Evolutionary conservation across 495 filamentous ascomycete genomes (phyloP).

Genomic region (Hypoxylon rickii): DNA sequence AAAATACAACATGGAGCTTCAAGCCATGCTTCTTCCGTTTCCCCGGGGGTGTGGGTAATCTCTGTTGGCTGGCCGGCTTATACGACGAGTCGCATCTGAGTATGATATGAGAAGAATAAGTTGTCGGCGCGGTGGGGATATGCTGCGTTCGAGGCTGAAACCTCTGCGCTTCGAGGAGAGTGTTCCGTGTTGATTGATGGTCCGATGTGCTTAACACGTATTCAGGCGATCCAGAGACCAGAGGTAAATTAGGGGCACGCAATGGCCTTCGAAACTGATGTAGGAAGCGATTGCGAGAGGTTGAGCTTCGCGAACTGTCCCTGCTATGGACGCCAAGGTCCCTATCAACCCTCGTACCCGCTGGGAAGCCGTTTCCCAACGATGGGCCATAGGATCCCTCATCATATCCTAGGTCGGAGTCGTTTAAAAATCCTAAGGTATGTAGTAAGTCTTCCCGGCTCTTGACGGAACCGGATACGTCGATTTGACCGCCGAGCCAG

Average conservation of each 20-base stretch:
- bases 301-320: constrained; percentile 26
- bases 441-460: constrained; percentile 53
- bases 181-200: not conserved
- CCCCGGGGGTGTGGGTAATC: not conserved
- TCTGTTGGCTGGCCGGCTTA: not conserved
- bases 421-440: constrained; percentile 44
- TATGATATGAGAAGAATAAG: constrained; percentile 55
- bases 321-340: constrained; percentile 3
- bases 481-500: constrained; percentile 61
- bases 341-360: not conserved
- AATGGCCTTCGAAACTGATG: constrained; percentile 6
- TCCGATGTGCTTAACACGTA: not conserved
- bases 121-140: constrained; percentile 47
- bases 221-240: not conserved
- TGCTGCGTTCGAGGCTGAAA: not conserved
- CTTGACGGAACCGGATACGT: constrained; percentile 58
- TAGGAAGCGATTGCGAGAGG: constrained; percentile 2
- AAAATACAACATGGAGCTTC: constrained; percentile 32
- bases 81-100: constrained; percentile 19
- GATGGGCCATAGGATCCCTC: constrained; percentile 14
- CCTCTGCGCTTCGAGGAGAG: not conserved
- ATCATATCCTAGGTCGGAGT: constrained; percentile 4
- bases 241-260: not conserved
- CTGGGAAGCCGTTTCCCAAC: not conserved
- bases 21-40: constrained; percentile 8